These are phyloP conservation scores for Yamadazyma pseudoaaseri DNA, from an alignment of 1,139 yeast genomes.

Conservation along the genomic window DNA sequence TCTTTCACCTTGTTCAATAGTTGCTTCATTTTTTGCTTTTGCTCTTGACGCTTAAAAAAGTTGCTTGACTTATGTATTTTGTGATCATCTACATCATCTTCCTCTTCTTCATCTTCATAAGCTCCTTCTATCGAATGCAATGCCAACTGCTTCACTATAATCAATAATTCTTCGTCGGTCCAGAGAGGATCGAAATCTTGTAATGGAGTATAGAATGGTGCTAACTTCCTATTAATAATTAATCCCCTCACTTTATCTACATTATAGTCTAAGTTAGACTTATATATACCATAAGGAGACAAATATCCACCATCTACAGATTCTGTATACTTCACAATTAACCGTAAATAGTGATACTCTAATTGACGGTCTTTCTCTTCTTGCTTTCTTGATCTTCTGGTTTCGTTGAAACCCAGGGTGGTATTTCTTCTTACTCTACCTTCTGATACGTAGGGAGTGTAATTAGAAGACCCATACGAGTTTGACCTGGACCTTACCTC, in stretches of 20 bases:
- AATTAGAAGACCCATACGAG: slow-evolving; percentile 3
- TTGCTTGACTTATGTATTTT: slow-evolving; percentile 52
- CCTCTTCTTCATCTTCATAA: slow-evolving; percentile 54
- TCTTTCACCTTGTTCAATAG: slow-evolving; percentile 48
- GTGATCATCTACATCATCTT: slow-evolving; percentile 56
- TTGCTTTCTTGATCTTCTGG: slow-evolving; percentile 28
- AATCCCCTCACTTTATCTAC: slow-evolving; percentile 66
- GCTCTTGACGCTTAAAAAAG: slow-evolving; percentile 54
- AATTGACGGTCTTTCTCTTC: slow-evolving; percentile 52
- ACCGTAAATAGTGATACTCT: slow-evolving; percentile 53
- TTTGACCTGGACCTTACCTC: slow-evolving; percentile 14
- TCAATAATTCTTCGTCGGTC: slow-evolving; percentile 69
- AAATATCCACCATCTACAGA: slow-evolving; percentile 75
- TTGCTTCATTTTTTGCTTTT: slow-evolving; percentile 48
- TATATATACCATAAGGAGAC: slow-evolving; percentile 89
- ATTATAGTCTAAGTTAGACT: slow-evolving; percentile 70
- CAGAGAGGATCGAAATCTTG: slow-evolving; percentile 77
- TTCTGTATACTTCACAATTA: slow-evolving; percentile 59
- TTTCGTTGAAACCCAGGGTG: slow-evolving; percentile 17
- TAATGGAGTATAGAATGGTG: slow-evolving; percentile 90
- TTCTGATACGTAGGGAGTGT: slow-evolving; percentile 3
- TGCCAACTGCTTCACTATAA: slow-evolving; percentile 52
- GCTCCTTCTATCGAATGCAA: slow-evolving; percentile 63
- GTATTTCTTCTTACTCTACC: slow-evolving; percentile 12
- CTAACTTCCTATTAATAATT: slow-evolving; percentile 60